Base-by-base conservation (phyloP, 345 rosid genomes). In the Salix dunnii region DNA sequence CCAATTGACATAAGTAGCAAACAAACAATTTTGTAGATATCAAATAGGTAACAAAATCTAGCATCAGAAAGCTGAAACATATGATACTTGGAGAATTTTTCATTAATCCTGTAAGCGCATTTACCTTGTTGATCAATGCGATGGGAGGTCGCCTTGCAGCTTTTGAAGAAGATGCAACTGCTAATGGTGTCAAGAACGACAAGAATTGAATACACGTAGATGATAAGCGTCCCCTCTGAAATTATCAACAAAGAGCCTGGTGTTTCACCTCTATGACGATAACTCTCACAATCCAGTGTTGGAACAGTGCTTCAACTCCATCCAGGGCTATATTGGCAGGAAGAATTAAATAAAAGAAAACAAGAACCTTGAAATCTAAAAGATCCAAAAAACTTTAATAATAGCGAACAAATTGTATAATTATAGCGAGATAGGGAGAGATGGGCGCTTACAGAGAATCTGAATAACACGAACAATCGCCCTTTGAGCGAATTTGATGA, bases 271-370 rank as follows among this genome's bases (percentile, higher is more conserved):
- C 16, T 66, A 12, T 68, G 82, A 77, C 67, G 83, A 77, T 72
- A 87, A 17, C 77, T 25, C 82, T 83, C 70, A 87, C 71, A 5
- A 93, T 73, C 66, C 97, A 67, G 79, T 84, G 36, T 9, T 84
- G 96, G 76, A 93, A 96, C 90, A 92, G 31, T 4, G 93, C 98
- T 83, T 96, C 99, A 3, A 86, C 76, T 2, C 85, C 96, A 0
- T 94, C 94, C 84, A 93, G 60, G 36, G 78, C 81, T 14, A 93
- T 67, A 61, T 86, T 91, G 1, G 81, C 78, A 7, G 96, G 91
- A 6, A 93, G 36, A 33, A 33, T 33, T 33, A 33, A 33, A 5
- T 33, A 33, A 33, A 33, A 33, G 6, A 33, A 5, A 33, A 33
- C 36, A 33, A 33, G 36, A 33, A 33, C 36, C 36, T 33, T 6